A percentile compares a stretch with the other conserved stretches of the same genome.
phyloP scores from a whole-genome alignment of 192 early-diverging fungal species.

The Funneliformis geosporum region DNA sequence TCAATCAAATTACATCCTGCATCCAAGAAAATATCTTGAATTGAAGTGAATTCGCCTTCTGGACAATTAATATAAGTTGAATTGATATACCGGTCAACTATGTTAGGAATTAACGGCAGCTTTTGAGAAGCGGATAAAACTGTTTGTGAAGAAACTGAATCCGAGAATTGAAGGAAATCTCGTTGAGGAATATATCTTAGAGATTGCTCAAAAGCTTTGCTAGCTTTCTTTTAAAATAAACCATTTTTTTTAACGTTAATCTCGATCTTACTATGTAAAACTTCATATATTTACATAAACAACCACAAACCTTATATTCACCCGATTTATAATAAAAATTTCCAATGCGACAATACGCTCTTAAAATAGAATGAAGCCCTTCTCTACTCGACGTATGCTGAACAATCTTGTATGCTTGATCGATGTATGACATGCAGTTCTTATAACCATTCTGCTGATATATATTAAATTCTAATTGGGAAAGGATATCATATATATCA shows the following conservation, averaged over 20 bases:
- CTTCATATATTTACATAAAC: not conserved
- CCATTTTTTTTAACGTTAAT: not conserved
- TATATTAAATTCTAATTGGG: constrained; percentile 33
- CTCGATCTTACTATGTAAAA: not conserved
- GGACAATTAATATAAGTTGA: constrained; percentile 10
- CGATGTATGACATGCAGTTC: constrained; percentile 26
- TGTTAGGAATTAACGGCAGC: constrained; percentile 14
- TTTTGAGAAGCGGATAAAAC: constrained; percentile 12
- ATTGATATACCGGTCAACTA: constrained; percentile 34
- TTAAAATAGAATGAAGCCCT: constrained; percentile 54
- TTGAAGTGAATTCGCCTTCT: not conserved
- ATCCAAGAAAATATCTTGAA: constrained; percentile 15
- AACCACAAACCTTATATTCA: constrained; percentile 37
- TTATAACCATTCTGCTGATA: constrained; percentile 22
- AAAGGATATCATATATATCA: constrained; percentile 36
- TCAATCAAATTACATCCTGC: not conserved
- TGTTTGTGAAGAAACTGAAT: not conserved
- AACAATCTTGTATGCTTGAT: constrained; percentile 36
- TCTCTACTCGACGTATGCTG: constrained; percentile 36
- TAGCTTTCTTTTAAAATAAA: not conserved
- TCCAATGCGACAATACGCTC: constrained; percentile 54
- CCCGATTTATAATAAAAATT: constrained; percentile 39
- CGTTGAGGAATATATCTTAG: constrained; percentile 15
- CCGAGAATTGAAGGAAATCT: constrained; percentile 15
- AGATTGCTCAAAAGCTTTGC: constrained; percentile 4